Evolutionary conservation across 176 grass and related monocot species (phyloP), one percentile per base, ranked within the genome.

Genomic region (Rhipidocladum racemiflorum): DNA sequence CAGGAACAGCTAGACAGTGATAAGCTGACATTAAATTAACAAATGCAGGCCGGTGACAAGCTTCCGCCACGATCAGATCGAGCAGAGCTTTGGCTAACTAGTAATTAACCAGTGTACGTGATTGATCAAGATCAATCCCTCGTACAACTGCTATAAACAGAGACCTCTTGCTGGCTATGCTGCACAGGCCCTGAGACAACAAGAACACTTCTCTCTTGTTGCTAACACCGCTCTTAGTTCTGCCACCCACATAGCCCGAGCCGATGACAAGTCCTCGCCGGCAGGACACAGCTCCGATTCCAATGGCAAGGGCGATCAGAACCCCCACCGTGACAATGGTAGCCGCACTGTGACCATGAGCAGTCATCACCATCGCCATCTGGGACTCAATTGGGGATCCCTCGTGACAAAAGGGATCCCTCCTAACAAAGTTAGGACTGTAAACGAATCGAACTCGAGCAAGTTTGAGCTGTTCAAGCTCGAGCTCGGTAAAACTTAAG

Each of bases 121-220:
- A 4, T 53, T 23, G 10, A 24, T 25, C 4, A 54, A 68, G 8
- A 49, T 63, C 46, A 49, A 5, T 49, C 46, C 14, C 14, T 49
- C 15, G 46, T 54, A 42, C 43, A 13, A 30, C 65, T 27, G 28
- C 39, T 87, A 83, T 87, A 87, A 77, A 77, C 84, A 69, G 24
- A 75, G 2, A 56, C 42, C 65, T n/a, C 1, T 6, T 9, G 2
- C 46, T 10, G 8, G 4, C 7, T 2, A 34, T 38, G 35, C 17
- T 77, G 29, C 54, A 77, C 30, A 63, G 32, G 13, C 63, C 70
- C 65, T 27, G 2, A 75, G 78, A 21, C 24, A 20, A 20, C 17
- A 30, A n/a, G 13, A 70, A 43, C 43, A 25, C 3, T 20, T 57
- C 44, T 46, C 44, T 24, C 30, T 72, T 39, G 21, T 24, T 29